phyloP scores from a whole-genome alignment of 257 asterid genomes.

The Rhazya stricta region DNA sequence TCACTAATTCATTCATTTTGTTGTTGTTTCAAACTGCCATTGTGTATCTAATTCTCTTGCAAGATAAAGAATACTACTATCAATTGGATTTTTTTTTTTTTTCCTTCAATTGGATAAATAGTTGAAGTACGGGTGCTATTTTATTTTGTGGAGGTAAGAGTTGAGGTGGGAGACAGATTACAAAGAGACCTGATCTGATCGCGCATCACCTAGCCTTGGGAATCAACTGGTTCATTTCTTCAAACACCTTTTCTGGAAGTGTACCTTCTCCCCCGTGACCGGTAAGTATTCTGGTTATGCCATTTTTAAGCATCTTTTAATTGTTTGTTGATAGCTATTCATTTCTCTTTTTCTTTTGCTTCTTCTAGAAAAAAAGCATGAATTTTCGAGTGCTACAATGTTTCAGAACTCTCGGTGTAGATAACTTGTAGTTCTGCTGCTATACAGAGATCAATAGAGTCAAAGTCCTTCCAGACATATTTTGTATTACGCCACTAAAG shows the following conservation, averaged over 20 bases:
- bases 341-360: neutral
- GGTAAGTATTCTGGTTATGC: neutral
- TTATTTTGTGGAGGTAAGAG: neutral
- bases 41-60: neutral
- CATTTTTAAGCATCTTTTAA: neutral
- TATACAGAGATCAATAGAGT: neutral
- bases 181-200: constrained; percentile 4
- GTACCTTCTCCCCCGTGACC: neutral
- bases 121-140: neutral
- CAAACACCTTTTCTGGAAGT: neutral
- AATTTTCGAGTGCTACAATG: neutral
- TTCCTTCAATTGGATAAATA: neutral
- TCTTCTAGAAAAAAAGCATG: neutral
- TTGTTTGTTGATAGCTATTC: neutral
- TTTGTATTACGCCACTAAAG: neutral
- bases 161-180: neutral
- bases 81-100: neutral
- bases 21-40: neutral
- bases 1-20: neutral
- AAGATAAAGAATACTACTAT: neutral
- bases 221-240: neutral
- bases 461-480: neutral
- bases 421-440: neutral
- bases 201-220: neutral
- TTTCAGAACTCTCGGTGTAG: too few relatives aligned